These are phyloP conservation scores for Verruconis gallopava DNA, from an alignment of 2,329 filamentous ascomycete species.

Conservation along the genomic window DNA sequence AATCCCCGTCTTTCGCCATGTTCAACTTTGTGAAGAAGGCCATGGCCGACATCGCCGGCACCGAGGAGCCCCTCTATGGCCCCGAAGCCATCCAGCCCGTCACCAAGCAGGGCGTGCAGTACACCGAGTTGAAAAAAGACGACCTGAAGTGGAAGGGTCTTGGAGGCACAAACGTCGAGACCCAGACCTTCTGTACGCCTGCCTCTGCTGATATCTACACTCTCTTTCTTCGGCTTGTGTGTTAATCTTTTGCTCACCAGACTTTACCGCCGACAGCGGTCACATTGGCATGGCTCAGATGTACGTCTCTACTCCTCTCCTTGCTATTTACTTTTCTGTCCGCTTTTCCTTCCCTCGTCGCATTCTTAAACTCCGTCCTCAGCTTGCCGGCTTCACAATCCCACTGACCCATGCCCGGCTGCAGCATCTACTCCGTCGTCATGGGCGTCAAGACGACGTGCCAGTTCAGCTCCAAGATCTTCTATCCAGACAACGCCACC, in stretches of 20 bases:
- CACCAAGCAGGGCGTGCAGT: constrained; percentile 60
- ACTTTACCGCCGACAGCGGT: constrained; percentile 69
- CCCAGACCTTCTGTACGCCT: constrained; percentile 91
- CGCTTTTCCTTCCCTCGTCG: too few relatives aligned
- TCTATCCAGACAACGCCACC: constrained; percentile 55
- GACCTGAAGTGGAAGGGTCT: constrained; percentile 73
- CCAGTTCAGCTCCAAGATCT: constrained; percentile 92
- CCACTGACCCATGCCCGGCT: too few relatives aligned
- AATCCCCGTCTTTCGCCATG: too few relatives aligned
- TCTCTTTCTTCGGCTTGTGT: too few relatives aligned
- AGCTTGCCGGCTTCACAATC: too few relatives aligned
- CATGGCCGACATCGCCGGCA: constrained; percentile 68
- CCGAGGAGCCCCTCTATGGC: constrained; percentile 91
- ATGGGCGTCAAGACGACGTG: constrained; percentile 82
- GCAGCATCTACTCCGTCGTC: constrained; percentile 21
- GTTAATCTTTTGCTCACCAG: too few relatives aligned
- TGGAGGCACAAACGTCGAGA: constrained; percentile 84
- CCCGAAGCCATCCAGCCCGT: constrained; percentile 78
- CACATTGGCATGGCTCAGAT: constrained; percentile 70
- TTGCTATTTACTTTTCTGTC: too few relatives aligned
- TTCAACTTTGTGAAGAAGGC: constrained; percentile 90
- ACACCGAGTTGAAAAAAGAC: constrained; percentile 63
- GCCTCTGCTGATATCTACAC: too few relatives aligned
- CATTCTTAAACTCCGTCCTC: too few relatives aligned
- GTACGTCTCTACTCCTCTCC: too few relatives aligned